Evolutionary conservation across 2,329 filamentous ascomycete species (phyloP).

Genomic region (Xylariaceae sp.): DNA sequence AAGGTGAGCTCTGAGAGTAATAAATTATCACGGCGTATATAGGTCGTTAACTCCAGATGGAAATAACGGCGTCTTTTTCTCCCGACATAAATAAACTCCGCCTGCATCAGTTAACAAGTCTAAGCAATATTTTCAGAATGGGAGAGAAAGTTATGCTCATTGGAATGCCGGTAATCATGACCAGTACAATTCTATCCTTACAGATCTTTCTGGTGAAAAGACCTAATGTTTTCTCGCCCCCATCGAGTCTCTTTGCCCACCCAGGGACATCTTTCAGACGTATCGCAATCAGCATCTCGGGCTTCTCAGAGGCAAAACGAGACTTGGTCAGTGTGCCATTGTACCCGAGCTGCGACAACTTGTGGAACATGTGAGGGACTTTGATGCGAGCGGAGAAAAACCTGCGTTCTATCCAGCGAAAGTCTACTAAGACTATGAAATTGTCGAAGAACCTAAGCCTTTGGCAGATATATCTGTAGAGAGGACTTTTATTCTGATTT

Average conservation of each 20-base stretch:
- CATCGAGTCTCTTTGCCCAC: background rate
- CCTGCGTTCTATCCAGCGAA: background rate
- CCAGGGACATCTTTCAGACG: background rate
- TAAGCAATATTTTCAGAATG: background rate
- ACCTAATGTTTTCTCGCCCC: background rate
- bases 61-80: no score
- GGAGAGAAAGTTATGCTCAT: background rate
- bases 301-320: background rate
- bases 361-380: background rate
- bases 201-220: background rate
- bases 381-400: background rate
- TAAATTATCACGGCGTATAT: no score
- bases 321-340: background rate
- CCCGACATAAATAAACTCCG: background rate
- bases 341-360: background rate
- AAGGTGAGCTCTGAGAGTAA: no score
- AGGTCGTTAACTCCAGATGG: no score
- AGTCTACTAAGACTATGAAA: background rate
- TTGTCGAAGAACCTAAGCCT: no score
- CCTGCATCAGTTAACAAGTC: background rate
- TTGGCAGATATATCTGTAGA: no score
- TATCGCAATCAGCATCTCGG: background rate
- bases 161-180: background rate
- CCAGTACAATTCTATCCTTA: background rate
- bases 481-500: no score